phyloP scores from a whole-genome alignment of 176 grass and related monocot genomes.

The Pontederia crassipes region DNA sequence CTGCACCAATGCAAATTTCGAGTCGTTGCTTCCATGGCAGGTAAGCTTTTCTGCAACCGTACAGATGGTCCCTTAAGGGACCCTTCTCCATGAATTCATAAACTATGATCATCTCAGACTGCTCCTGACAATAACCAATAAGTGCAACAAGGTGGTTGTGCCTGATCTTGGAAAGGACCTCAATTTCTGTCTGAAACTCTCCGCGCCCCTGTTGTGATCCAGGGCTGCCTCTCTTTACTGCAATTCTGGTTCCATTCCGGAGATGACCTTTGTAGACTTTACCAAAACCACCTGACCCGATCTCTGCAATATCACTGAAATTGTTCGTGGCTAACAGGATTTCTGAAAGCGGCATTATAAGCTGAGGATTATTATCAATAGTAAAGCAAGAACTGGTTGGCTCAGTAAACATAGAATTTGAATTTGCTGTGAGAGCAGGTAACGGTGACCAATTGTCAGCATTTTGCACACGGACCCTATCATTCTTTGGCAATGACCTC shows the following conservation, averaged over 20 bases:
- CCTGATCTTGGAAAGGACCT: slow-evolving; percentile 57
- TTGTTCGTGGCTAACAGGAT: slow-evolving; percentile 38
- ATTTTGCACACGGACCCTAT: not conserved
- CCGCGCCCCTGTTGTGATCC: slow-evolving; percentile 37
- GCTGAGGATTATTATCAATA: not conserved
- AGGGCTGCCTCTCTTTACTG: slow-evolving; percentile 46
- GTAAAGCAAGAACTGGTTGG: not conserved
- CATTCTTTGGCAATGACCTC: not conserved
- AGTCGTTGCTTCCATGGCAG: slow-evolving; percentile 55
- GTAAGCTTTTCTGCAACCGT: slow-evolving; percentile 22
- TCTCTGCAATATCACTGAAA: slow-evolving; percentile 37
- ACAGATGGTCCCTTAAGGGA: slow-evolving; percentile 54
- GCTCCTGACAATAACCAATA: slow-evolving; percentile 69
- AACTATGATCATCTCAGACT: slow-evolving; percentile 63
- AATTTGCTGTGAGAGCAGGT: slow-evolving; percentile 1
- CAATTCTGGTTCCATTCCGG: slow-evolving; percentile 36
- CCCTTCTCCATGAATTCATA: slow-evolving; percentile 80
- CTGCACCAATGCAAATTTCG: slow-evolving; percentile 50
- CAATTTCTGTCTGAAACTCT: slow-evolving; percentile 70
- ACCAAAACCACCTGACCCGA: slow-evolving; percentile 61
- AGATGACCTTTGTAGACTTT: slow-evolving; percentile 55
- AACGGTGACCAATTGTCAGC: slow-evolving; percentile 2
- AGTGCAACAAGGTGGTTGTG: slow-evolving; percentile 63
- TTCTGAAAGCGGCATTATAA: slow-evolving; percentile 30
- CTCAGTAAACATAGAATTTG: slow-evolving; percentile 4